Percentiles rank a stretch among this genome's conserved stretches.
Evolutionary conservation across 2,329 filamentous ascomycete species (phyloP).

Genomic region (Monosporascus sp.): DNA sequence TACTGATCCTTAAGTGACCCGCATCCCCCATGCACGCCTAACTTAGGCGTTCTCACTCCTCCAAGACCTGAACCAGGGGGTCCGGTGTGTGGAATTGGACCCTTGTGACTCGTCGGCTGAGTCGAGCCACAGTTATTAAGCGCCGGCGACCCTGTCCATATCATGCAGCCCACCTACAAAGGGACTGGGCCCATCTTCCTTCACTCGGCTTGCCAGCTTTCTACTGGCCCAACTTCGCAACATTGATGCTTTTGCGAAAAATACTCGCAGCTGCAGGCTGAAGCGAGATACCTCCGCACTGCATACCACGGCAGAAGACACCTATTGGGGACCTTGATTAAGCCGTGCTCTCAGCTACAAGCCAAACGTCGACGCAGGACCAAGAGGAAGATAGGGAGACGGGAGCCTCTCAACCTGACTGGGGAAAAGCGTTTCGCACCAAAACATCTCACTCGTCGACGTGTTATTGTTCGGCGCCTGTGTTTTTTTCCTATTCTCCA

Average conservation of each 20-base stretch:
- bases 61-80: constrained; percentile 7
- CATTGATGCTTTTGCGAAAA: constrained; percentile 18
- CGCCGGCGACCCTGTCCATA: constrained; percentile 46
- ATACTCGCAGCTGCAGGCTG: constrained; percentile 34
- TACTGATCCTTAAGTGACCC: constrained; percentile 8
- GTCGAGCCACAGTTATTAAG: constrained; percentile 45
- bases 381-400: neutral
- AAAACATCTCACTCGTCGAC: neutral
- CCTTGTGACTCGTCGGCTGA: constrained; percentile 34
- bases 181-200: constrained; percentile 8
- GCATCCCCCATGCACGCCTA: too few relatives aligned
- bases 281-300: constrained; percentile 13
- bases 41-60: constrained; percentile 6
- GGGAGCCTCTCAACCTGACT: neutral
- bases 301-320: constrained; percentile 13
- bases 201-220: constrained; percentile 14
- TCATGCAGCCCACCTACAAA: constrained; percentile 37
- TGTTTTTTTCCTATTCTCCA: neutral
- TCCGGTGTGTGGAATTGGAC: constrained; percentile 11
- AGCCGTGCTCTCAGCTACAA: constrained; percentile 8
- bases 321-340: constrained; percentile 6
- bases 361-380: constrained; percentile 7
- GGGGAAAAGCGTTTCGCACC: neutral
- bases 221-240: constrained; percentile 21
- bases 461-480: neutral